Conservation (phyloP, 352 stramenopile genomes). For the Stramenopiles sp. region DNA sequence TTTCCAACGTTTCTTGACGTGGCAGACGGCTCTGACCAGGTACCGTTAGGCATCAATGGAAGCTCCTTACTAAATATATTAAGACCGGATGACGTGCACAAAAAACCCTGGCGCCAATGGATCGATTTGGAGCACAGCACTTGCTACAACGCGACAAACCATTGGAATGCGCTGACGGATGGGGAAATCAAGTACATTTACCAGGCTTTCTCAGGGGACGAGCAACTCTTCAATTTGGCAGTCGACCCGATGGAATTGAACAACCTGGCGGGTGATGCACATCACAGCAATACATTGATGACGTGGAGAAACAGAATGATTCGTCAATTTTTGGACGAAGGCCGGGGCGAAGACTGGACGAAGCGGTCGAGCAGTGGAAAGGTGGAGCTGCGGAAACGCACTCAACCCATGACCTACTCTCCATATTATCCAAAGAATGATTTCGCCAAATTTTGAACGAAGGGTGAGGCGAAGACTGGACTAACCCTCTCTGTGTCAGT, state of each 20-base stretch:
- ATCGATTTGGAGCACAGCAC: background rate
- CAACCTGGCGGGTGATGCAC: background rate
- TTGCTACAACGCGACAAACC: background rate
- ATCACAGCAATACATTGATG: background rate
- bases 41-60: background rate
- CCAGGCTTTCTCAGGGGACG: background rate
- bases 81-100: background rate
- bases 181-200: background rate
- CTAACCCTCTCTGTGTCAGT: no score
- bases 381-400: background rate
- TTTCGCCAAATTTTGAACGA: no score
- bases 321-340: background rate
- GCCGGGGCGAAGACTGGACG: background rate
- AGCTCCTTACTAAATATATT: background rate
- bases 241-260: background rate
- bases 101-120: background rate
- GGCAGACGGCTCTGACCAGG: background rate
- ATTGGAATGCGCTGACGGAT: conserved; percentile 5
- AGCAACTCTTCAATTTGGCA: background rate
- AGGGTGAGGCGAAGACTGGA: no score
- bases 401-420: background rate
- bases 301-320: background rate
- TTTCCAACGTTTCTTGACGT: background rate
- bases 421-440: background rate
- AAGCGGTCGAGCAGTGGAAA: background rate